These are phyloP conservation scores for Colletotrichum musae DNA, from an alignment of 2,329 filamentous ascomycete genomes.

Conservation along the genomic window DNA sequence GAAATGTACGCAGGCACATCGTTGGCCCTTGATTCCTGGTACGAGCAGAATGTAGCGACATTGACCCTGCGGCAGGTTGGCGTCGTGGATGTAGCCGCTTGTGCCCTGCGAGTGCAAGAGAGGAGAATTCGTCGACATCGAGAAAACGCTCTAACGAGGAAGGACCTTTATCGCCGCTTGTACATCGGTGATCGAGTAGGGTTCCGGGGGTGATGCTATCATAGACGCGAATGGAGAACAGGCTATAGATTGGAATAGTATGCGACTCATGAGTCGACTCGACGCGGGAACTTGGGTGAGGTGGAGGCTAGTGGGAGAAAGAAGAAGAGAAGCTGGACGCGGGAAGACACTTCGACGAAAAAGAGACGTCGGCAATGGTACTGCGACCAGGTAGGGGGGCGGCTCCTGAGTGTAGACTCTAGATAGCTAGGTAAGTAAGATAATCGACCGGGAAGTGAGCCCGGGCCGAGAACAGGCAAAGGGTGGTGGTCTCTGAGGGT, in stretches of 20 bases:
- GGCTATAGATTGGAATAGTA: slow-evolving; percentile 12
- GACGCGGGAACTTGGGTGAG: not conserved
- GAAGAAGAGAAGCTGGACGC: not conserved
- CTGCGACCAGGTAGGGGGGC: not conserved
- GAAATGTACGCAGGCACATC: slow-evolving; percentile 72
- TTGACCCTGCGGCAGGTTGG: slow-evolving; percentile 68
- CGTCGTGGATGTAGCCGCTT: slow-evolving; percentile 54
- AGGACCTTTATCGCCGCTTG: slow-evolving; percentile 13
- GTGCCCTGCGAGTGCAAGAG: slow-evolving; percentile 47
- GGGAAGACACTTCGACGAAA: not conserved
- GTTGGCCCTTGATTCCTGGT: slow-evolving; percentile 70
- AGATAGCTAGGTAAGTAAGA: slow-evolving; percentile 12
- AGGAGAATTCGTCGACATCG: slow-evolving; percentile 48
- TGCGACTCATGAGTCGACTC: slow-evolving; percentile 25
- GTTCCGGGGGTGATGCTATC: not conserved
- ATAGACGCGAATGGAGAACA: not conserved
- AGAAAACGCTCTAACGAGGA: not conserved
- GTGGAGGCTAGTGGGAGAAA: not conserved
- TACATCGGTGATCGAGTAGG: slow-evolving; percentile 4
- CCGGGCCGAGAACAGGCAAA: slow-evolving; percentile 29
- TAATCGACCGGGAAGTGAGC: slow-evolving; percentile 13
- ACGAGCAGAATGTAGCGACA: slow-evolving; percentile 72
- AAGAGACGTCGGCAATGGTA: not conserved
- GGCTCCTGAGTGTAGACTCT: slow-evolving; percentile 15
- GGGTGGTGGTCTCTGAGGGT: slow-evolving; percentile 10